phyloP scores from a whole-genome alignment of 768 basidiomycete species.

The Lactifluus volemus region DNA sequence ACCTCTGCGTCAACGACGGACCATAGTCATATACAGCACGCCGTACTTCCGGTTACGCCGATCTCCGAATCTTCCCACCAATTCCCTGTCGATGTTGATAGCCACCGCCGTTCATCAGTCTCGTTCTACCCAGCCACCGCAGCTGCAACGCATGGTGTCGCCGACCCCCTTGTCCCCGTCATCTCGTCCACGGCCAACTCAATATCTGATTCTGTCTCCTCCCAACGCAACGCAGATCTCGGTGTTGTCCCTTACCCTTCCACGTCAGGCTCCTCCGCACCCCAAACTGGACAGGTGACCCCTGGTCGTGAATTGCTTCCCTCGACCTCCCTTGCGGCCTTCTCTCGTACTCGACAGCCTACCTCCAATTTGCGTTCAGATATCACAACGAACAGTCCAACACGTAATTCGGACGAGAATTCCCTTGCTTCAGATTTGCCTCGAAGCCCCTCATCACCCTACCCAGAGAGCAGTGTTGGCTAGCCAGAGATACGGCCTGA shows the following conservation, averaged over 20 bases:
- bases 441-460: not conserved
- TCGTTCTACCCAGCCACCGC: not conserved
- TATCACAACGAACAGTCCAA: not conserved
- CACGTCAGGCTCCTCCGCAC: no score
- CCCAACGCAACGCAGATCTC: not conserved
- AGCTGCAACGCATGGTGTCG: not conserved
- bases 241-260: not conserved
- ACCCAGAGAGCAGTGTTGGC: not conserved
- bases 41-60: not conserved
- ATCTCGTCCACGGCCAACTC: not conserved
- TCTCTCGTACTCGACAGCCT: not conserved
- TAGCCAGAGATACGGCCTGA: no score
- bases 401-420: not conserved
- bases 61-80: not conserved
- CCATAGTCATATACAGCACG: not conserved
- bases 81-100: not conserved
- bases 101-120: not conserved
- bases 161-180: not conserved
- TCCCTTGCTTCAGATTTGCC: not conserved
- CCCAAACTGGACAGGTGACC: no score
- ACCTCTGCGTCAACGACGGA: not conserved
- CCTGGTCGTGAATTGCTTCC: not conserved
- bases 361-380: not conserved
- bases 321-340: not conserved
- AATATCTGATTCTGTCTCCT: not conserved